Percentiles rank a stretch among this genome's conserved stretches.
Evolutionary conservation across 371 early-diverging fungal genomes (phyloP).

Genomic region (Apophysomyces ossiformis): DNA sequence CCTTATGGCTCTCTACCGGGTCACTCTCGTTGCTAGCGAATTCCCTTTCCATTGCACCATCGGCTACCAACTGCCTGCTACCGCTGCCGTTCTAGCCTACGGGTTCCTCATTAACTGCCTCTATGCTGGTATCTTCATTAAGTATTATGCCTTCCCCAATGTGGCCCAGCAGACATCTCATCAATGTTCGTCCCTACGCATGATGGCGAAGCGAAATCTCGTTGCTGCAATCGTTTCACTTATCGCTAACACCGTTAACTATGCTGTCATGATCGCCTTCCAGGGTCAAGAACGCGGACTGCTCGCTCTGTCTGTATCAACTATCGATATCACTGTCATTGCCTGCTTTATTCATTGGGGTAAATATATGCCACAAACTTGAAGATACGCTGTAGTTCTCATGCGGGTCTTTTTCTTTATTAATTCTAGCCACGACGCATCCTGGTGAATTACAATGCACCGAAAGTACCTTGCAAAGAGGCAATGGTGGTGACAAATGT

Average conservation of each 20-base stretch:
- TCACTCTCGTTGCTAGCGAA: conserved; percentile 24
- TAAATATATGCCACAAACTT: conserved; percentile 12
- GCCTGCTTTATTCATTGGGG: conserved; percentile 31
- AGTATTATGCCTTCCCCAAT: conserved; percentile 35
- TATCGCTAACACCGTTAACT: conserved; percentile 35
- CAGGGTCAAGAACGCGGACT: conserved; percentile 35
- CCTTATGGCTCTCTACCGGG: conserved; percentile 41
- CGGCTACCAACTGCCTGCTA: conserved; percentile 42
- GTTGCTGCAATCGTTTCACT: conserved; percentile 42
- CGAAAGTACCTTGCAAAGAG: conserved; percentile 18
- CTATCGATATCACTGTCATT: conserved; percentile 25
- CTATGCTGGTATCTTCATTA: conserved; percentile 42
- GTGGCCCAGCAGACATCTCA: conserved; percentile 29
- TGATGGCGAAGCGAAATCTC: conserved; percentile 47
- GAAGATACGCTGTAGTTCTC: neutral
- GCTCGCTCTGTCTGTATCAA: conserved; percentile 22
- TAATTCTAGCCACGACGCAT: conserved; percentile 24
- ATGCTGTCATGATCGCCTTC: conserved; percentile 41
- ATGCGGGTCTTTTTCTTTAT: neutral
- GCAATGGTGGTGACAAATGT: conserved; percentile 20
- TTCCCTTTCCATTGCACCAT: conserved; percentile 46
- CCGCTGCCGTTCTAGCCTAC: conserved; percentile 39
- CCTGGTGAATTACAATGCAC: conserved; percentile 26
- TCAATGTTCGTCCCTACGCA: conserved; percentile 32
- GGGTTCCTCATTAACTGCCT: conserved; percentile 47